phyloP scores from a whole-genome alignment of 1,284 basidiomycete genomes.

The Mrakiaceae sp. region DNA sequence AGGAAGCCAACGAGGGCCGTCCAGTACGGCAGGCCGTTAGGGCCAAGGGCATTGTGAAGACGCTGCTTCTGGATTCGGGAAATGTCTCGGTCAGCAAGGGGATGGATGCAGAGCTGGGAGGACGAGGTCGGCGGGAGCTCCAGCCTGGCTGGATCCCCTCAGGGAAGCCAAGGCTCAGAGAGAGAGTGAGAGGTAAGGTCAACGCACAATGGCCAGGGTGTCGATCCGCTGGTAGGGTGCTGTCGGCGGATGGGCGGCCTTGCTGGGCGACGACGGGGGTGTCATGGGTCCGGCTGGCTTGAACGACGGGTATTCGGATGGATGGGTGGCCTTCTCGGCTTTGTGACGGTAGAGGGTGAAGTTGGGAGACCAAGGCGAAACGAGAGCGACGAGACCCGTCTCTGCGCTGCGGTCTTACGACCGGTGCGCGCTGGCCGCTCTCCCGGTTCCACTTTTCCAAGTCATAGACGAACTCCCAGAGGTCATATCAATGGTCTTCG shows the following conservation, averaged over 20 bases:
- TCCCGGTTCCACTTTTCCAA: too few species aligned
- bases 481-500: too few species aligned
- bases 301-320: background rate
- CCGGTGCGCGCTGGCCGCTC: too few species aligned
- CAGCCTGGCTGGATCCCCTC: background rate
- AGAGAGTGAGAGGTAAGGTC: background rate
- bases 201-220: constrained; percentile 8
- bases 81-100: background rate
- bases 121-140: background rate
- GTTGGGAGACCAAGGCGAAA: too few species aligned
- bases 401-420: too few species aligned
- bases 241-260: background rate
- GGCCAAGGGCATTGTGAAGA: constrained; percentile 11
- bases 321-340: background rate
- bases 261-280: background rate
- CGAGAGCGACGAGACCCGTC: too few species aligned
- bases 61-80: constrained; percentile 12
- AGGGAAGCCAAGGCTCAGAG: background rate
- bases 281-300: background rate
- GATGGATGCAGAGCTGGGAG: background rate
- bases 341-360: too few species aligned
- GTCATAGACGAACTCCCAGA: too few species aligned
- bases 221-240: constrained; percentile 4
- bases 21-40: constrained; percentile 16
- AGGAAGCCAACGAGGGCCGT: constrained; percentile 9